Evolutionary conservation across 208 protist genomes (phyloP).

Genomic region (Trypanosoma avium): DNA sequence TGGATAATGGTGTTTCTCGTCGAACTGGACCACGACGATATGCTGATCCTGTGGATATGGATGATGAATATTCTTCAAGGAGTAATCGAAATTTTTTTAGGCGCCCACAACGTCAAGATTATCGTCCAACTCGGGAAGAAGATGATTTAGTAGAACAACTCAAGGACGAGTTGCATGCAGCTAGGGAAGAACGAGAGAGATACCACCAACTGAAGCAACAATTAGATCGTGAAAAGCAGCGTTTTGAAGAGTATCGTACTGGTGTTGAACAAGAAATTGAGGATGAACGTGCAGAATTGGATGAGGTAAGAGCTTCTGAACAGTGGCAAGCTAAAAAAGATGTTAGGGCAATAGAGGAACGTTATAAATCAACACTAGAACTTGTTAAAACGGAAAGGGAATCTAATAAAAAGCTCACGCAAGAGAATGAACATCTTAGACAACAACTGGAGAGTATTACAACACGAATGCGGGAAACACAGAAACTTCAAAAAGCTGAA

Average conservation of each 20-base stretch:
- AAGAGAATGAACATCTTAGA: constrained; percentile 81
- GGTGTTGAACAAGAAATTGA: constrained; percentile 64
- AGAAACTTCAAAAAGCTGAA: constrained; percentile 68
- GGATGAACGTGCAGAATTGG: constrained; percentile 56
- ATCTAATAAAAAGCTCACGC: constrained; percentile 51
- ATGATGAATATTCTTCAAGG: constrained; percentile 22
- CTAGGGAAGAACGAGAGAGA: constrained; percentile 73
- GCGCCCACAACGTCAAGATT: constrained; percentile 13
- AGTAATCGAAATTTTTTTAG: constrained; percentile 73
- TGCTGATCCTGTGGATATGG: constrained; percentile 33
- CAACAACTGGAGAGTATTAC: constrained; percentile 81
- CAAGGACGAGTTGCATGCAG: constrained; percentile 69
- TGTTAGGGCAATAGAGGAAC: constrained; percentile 70
- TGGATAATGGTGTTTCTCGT: constrained; percentile 10
- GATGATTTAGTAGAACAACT: constrained; percentile 70
- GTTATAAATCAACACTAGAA: constrained; percentile 60
- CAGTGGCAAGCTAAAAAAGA: constrained; percentile 65
- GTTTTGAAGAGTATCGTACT: constrained; percentile 68
- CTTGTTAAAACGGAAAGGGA: constrained; percentile 75
- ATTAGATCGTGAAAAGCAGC: constrained; percentile 77
- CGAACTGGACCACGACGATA: constrained; percentile 22
- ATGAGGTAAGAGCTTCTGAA: constrained; percentile 37
- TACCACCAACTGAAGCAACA: constrained; percentile 57
- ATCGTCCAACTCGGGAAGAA: constrained; percentile 38
- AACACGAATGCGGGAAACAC: constrained; percentile 62